These are phyloP conservation scores for Trichoderma orchidacearum DNA, from an alignment of 495 filamentous ascomycete species.

Conservation along the genomic window DNA sequence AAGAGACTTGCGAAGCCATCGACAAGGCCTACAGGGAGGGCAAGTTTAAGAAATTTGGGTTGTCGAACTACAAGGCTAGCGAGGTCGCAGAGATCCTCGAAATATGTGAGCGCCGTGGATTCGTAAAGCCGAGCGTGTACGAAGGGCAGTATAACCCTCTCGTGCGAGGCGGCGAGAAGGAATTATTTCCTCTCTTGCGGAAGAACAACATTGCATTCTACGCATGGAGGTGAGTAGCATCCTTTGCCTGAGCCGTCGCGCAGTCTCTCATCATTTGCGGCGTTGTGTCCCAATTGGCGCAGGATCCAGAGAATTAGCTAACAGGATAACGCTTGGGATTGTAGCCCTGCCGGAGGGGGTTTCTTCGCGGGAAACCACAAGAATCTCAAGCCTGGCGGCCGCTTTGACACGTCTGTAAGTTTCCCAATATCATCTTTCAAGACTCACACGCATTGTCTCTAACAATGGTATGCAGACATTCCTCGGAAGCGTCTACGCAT, in stretches of 20 bases:
- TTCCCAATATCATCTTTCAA: background rate
- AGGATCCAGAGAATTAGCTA: too few species aligned
- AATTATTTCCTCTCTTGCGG: slow-evolving; percentile 30
- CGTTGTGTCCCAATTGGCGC: too few species aligned
- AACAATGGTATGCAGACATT: slow-evolving; percentile 3
- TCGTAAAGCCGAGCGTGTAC: background rate
- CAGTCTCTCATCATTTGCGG: background rate
- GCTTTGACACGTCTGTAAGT: slow-evolving; percentile 9
- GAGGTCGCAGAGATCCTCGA: background rate
- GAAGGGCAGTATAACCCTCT: background rate
- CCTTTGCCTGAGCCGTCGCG: too few species aligned
- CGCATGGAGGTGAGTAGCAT: slow-evolving; percentile 23
- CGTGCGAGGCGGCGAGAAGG: slow-evolving; percentile 16
- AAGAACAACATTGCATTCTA: slow-evolving; percentile 30
- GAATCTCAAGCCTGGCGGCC: background rate
- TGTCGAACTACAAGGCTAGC: background rate
- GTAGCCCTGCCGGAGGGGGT: slow-evolving; percentile 18
- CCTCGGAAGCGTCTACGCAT: slow-evolving; percentile 8
- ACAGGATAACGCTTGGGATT: background rate
- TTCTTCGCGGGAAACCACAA: slow-evolving; percentile 12
- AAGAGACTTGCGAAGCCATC: background rate
- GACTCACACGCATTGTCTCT: background rate
- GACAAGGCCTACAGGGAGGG: background rate
- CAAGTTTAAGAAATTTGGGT: background rate
- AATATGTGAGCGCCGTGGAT: background rate